Evolutionary conservation across 2,329 filamentous ascomycete species (phyloP).

Genomic region (Aspergillus brunneoviolaceus): DNA sequence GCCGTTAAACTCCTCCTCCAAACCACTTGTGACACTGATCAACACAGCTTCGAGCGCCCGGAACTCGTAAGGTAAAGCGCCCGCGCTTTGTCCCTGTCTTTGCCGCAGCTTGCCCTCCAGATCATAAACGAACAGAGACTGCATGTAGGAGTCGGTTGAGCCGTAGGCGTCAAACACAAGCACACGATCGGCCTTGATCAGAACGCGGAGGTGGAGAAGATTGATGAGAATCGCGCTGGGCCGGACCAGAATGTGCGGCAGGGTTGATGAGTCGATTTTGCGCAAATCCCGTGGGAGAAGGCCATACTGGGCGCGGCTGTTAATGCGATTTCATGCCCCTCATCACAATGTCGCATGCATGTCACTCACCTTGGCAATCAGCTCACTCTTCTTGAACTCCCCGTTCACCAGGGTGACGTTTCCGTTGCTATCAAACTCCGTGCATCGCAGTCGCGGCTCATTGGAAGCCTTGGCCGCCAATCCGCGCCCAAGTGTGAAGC

Average conservation of each 20-base stretch:
- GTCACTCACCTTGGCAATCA: constrained; percentile 78
- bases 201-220: constrained; percentile 88
- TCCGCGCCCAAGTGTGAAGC: constrained; percentile 68
- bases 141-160: constrained; percentile 88
- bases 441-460: constrained; percentile 84
- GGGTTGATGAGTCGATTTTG: constrained; percentile 94
- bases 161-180: constrained; percentile 96
- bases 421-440: constrained; percentile 89
- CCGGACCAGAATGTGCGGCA: constrained; percentile 92
- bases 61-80: constrained; percentile 86
- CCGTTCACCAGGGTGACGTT: constrained; percentile 90
- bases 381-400: constrained; percentile 95
- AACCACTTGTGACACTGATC: constrained; percentile 84
- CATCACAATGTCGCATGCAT: no score
- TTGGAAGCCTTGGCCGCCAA: constrained; percentile 74
- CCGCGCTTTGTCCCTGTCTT: constrained; percentile 56
- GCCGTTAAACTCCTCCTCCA: constrained; percentile 92
- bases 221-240: constrained; percentile 93
- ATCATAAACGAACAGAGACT: constrained; percentile 97
- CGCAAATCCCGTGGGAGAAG: constrained; percentile 89
- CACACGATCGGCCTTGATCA: constrained; percentile 93
- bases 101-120: constrained; percentile 88
- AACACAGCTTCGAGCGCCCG: constrained; percentile 92
- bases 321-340: constrained; percentile 6
- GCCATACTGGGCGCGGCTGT: constrained; percentile 78